phyloP scores from a whole-genome alignment of 1,139 yeast species.

The Yamadazyma membranifaciens region DNA sequence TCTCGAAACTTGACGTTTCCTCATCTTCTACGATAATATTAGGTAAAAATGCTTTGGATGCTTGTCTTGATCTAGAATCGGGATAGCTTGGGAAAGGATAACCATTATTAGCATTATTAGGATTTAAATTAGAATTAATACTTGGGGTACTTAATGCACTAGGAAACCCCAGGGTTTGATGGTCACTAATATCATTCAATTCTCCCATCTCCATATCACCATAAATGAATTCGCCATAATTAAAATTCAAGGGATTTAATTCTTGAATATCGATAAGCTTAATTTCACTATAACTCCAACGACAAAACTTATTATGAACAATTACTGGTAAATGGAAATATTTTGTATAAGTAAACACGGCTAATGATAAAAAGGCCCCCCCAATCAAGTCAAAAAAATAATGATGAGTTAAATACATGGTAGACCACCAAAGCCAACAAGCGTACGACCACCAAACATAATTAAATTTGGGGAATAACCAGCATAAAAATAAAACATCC shows the following conservation, averaged over 20 bases:
- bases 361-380: slow-evolving; percentile 75
- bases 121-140: not conserved
- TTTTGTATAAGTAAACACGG: slow-evolving; percentile 71
- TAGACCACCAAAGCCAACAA: slow-evolving; percentile 96
- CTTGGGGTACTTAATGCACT: not conserved
- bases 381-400: slow-evolving; percentile 90
- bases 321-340: slow-evolving; percentile 72
- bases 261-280: slow-evolving; percentile 25
- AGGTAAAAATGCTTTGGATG: slow-evolving; percentile 24
- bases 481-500: slow-evolving; percentile 83
- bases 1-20: slow-evolving; percentile 32
- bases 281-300: slow-evolving; percentile 73
- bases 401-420: slow-evolving; percentile 96
- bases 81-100: slow-evolving; percentile 17
- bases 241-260: slow-evolving; percentile 33
- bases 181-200: slow-evolving; percentile 6
- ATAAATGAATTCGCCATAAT: slow-evolving; percentile 15
- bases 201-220: slow-evolving; percentile 8
- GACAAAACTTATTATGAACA: slow-evolving; percentile 62
- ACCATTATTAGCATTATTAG: not conserved
- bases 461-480: slow-evolving; percentile 71
- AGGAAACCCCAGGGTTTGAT: not conserved
- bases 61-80: slow-evolving; percentile 36
- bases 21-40: slow-evolving; percentile 22
- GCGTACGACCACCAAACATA: slow-evolving; percentile 73